Evolutionary conservation across 1,284 basidiomycete genomes (phyloP).

Genomic region (Rhodotorula sp.): DNA sequence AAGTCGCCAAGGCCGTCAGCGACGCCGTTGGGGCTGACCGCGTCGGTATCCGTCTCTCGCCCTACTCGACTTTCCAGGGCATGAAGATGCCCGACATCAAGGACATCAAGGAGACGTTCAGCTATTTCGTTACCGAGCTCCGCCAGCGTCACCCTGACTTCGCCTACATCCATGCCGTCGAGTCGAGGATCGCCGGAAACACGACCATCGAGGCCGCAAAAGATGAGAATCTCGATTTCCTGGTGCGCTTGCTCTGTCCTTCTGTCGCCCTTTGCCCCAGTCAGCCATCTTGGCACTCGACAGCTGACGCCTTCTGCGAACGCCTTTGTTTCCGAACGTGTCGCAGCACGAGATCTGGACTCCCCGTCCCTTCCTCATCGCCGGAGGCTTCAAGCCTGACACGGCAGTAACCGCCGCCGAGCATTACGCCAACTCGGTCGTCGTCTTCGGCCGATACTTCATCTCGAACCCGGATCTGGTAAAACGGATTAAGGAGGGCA

Average conservation of each 20-base stretch:
- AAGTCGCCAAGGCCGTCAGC: conserved; percentile 56
- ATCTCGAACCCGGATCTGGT: conserved; percentile 59
- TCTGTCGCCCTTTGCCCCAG: too few relatives aligned
- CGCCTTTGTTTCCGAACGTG: too few relatives aligned
- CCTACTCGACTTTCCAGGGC: conserved; percentile 49
- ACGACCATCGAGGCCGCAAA: conserved; percentile 18
- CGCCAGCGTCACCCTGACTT: conserved; percentile 53
- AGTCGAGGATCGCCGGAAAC: conserved; percentile 39
- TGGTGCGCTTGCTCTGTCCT: conserved; percentile 10
- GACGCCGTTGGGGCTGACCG: conserved; percentile 57
- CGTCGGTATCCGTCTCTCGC: conserved; percentile 59
- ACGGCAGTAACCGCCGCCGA: conserved; percentile 43
- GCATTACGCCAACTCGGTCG: conserved; percentile 49
- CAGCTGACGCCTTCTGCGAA: not conserved
- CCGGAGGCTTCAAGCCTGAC: conserved; percentile 49
- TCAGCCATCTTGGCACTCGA: too few relatives aligned
- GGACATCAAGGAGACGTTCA: conserved; percentile 48
- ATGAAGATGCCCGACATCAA: conserved; percentile 25
- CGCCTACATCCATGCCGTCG: conserved; percentile 59
- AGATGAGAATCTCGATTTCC: conserved; percentile 33
- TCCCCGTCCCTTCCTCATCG: conserved; percentile 25
- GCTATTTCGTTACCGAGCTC: conserved; percentile 43
- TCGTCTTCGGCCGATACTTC: conserved; percentile 57
- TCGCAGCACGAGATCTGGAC: conserved; percentile 31
- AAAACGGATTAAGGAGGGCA: conserved; percentile 50